Percentiles rank a stretch among this genome's conserved stretches.
Conservation (phyloP, 257 asterid genomes). For the Penstemon davidsonii region DNA sequence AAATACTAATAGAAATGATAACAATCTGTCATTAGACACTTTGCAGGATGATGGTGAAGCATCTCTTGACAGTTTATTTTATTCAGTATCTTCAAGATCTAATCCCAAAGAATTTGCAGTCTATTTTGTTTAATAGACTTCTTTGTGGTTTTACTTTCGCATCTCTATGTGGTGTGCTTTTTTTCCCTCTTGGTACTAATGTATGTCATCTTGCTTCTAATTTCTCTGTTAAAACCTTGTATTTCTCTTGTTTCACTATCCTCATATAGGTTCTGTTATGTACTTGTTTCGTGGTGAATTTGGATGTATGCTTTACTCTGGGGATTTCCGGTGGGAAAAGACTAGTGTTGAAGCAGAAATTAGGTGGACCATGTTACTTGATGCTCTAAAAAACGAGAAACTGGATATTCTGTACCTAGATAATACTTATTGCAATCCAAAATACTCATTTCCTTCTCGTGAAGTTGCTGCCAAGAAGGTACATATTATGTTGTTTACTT, state of each 20-base stretch:
- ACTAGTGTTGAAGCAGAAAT: constrained; percentile 35
- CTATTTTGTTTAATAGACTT: not conserved
- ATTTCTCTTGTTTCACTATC: not conserved
- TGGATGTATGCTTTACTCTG: constrained; percentile 76
- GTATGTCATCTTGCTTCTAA: constrained; percentile 12
- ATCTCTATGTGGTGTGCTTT: not conserved
- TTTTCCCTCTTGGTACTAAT: not conserved
- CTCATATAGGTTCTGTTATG: constrained; percentile 73
- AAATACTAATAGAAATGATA: not conserved
- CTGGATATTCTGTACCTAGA: constrained; percentile 63
- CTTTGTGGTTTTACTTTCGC: constrained; percentile 10
- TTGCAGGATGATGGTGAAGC: not conserved
- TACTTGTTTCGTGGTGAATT: constrained; percentile 85
- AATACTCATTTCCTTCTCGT: constrained; percentile 71
- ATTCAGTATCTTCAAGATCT: not conserved
- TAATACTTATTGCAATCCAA: constrained; percentile 79
- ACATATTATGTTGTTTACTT: constrained; percentile 13
- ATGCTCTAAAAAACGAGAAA: constrained; percentile 61
- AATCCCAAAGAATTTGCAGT: not conserved
- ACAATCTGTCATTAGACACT: not conserved
- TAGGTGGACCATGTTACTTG: constrained; percentile 61
- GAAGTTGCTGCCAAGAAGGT: constrained; percentile 78
- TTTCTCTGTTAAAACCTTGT: not conserved
- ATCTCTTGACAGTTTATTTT: not conserved
- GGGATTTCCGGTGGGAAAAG: constrained; percentile 90